Percentiles rank a stretch among this genome's conserved stretches.
phyloP scores from a whole-genome alignment of 1,284 basidiomycete species.

The Nidula niveotomentosa region DNA sequence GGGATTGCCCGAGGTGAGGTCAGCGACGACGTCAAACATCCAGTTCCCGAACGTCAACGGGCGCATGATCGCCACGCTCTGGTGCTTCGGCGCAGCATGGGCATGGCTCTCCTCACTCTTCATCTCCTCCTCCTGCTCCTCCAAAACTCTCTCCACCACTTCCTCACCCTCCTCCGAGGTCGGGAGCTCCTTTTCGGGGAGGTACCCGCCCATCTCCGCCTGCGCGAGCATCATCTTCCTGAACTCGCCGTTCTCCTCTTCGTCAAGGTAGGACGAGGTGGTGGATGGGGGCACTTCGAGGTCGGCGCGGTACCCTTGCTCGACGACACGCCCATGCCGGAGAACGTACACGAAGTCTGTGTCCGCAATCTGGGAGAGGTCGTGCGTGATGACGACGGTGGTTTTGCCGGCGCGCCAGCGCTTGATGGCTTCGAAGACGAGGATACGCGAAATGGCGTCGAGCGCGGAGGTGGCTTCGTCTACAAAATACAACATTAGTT shows the following conservation, averaged over 20 bases:
- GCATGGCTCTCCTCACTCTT: constrained; percentile 14
- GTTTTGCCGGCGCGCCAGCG: constrained; percentile 82
- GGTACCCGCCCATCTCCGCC: constrained; percentile 47
- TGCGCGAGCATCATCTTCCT: constrained; percentile 52
- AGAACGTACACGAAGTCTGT: constrained; percentile 94
- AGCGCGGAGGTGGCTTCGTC: constrained; percentile 97
- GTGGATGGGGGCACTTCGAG: constrained; percentile 16
- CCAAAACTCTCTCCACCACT: constrained; percentile 27
- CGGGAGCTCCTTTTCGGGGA: constrained; percentile 36
- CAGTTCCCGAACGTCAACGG: constrained; percentile 51
- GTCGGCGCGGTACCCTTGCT: constrained; percentile 70
- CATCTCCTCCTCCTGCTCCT: constrained; percentile 17
- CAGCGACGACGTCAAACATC: constrained; percentile 78
- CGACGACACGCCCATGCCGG: constrained; percentile 78
- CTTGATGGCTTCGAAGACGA: constrained; percentile 90
- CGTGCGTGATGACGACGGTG: constrained; percentile 97
- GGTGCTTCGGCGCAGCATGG: neutral
- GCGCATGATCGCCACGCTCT: neutral
- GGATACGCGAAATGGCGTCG: constrained; percentile 84
- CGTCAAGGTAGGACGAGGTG: constrained; percentile 1
- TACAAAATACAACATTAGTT: constrained; percentile 27
- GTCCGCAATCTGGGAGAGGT: constrained; percentile 79
- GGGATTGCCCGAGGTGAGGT: constrained; percentile 42
- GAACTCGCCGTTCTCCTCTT: constrained; percentile 46
- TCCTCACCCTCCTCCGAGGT: constrained; percentile 30